These are phyloP conservation scores for Teratosphaeria destructans DNA, from an alignment of 2,329 filamentous ascomycete species.

Conservation along the genomic window DNA sequence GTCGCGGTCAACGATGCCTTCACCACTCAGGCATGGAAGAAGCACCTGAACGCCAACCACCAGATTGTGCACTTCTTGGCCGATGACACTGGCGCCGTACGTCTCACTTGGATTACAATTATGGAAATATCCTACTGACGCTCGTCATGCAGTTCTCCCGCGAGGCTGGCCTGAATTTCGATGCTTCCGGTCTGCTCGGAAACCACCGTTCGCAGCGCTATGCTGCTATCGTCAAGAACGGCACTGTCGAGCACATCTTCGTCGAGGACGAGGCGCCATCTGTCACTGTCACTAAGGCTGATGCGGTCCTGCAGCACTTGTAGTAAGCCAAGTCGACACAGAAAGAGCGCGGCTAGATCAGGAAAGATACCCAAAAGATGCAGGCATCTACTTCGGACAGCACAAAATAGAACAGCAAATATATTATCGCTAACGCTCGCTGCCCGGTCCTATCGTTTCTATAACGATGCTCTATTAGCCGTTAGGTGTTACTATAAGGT, in stretches of 20 bases:
- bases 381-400: neutral
- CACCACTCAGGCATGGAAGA: slow-evolving; percentile 18
- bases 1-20: slow-evolving; percentile 19
- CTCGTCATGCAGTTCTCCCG: slow-evolving; percentile 12
- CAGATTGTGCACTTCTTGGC: slow-evolving; percentile 17
- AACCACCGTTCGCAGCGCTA: slow-evolving; percentile 16
- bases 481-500: no score
- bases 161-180: slow-evolving; percentile 15
- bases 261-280: slow-evolving; percentile 17
- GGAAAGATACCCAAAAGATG: neutral
- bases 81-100: slow-evolving; percentile 15
- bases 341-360: neutral
- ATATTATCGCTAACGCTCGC: no score
- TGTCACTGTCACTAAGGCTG: slow-evolving; percentile 15
- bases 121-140: neutral
- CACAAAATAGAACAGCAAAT: neutral
- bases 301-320: slow-evolving; percentile 7
- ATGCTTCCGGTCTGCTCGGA: slow-evolving; percentile 16
- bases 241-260: slow-evolving; percentile 14
- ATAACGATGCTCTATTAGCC: no score
- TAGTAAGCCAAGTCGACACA: neutral
- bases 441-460: no score
- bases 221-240: slow-evolving; percentile 15
- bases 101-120: neutral
- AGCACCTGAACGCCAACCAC: slow-evolving; percentile 14